Percentiles rank a stretch among this genome's conserved stretches.
These are phyloP conservation scores for Tarenaya hassleriana DNA, from an alignment of 345 rosid genomes.

Conservation along the genomic window DNA sequence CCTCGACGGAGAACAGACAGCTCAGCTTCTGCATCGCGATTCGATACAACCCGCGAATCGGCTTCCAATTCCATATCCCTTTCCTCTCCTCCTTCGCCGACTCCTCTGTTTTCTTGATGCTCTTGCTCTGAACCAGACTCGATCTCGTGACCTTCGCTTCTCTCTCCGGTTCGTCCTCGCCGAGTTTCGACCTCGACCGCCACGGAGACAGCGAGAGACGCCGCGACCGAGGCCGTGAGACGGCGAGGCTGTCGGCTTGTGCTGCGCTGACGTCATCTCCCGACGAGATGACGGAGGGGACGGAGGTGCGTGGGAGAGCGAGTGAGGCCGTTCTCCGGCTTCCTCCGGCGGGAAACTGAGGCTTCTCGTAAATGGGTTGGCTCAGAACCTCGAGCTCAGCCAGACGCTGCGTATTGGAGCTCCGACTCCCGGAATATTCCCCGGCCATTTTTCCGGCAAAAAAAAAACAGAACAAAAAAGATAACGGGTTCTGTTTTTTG, in stretches of 20 bases:
- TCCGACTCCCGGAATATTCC: conserved; percentile 44
- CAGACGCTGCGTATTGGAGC: conserved; percentile 61
- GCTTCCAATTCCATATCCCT: conserved; percentile 94
- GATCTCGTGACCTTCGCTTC: conserved; percentile 22
- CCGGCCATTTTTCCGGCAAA: conserved; percentile 32
- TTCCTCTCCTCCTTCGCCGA: conserved; percentile 42
- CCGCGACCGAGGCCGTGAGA: conserved; percentile 39
- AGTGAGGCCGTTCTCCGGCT: conserved; percentile 73
- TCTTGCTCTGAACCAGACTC: conserved; percentile 18
- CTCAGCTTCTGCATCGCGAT: conserved; percentile 85
- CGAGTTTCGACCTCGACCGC: conserved; percentile 69
- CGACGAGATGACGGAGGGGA: conserved; percentile 31
- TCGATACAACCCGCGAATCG: conserved; percentile 68
- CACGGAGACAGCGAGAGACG: conserved; percentile 90
- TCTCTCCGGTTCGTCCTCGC: conserved; percentile 31
- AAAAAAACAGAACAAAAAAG: not conserved
- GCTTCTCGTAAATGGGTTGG: conserved; percentile 71
- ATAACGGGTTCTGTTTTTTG: not conserved
- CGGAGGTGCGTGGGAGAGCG: conserved; percentile 66
- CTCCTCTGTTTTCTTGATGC: conserved; percentile 30
- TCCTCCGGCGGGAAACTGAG: conserved; percentile 38
- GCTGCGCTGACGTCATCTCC: conserved; percentile 33
- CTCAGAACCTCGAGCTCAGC: conserved; percentile 83
- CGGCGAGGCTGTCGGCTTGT: conserved; percentile 26
- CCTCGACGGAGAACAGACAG: conserved; percentile 84